Evolutionary conservation across 2,329 filamentous ascomycete species (phyloP), one percentile per base, ranked within the genome.

Genomic region (Fusarium mundagurra): DNA sequence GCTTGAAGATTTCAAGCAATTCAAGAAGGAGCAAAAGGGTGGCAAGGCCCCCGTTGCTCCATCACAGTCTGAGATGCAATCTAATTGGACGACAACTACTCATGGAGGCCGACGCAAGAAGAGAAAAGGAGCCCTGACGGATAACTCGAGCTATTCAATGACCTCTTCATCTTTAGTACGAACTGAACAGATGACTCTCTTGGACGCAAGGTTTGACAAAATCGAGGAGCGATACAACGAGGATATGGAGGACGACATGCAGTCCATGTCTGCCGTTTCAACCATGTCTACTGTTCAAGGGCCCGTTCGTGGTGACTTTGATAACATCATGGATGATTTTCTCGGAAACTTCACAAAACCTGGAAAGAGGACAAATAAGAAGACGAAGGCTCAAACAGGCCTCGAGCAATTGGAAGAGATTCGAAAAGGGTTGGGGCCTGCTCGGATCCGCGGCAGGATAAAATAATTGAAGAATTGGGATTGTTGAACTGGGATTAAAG

Each of bases 291-390:
- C 90, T 71, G 91, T 94, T 2, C 88, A 84, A 80, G 92, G 92
- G 0, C 89, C 92, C 16, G 85, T 94, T 43, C 87, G 94, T 51
- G 86, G 88, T 44, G 95, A 98, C 81, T 98, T 99, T 82, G 92
- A 98, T 80, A 89, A 87, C 70, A 94, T 98, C 80, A 91, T 99
- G 87, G 96, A 98, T 80, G 95, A 98, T 64, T 99, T 99, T 84
- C 84, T 98, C 33, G 93, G 91, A 14, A 91, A 87, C 39, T 92
- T 94, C 80, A 90, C 90, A 16, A 92, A 91, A 83, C 88, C 88
- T 31, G 92, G 92, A 5, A 95, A 94, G 85, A 92, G 91, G 81
- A 86, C 88, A 17, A 89, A 94, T 27, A 96, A 95, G 85, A 94
- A 95, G 84, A 92, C 92, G 24, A 94, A 92, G 80, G 91, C 93